Base-by-base conservation (phyloP, 768 basidiomycete genomes). In the Panus rudis region DNA sequence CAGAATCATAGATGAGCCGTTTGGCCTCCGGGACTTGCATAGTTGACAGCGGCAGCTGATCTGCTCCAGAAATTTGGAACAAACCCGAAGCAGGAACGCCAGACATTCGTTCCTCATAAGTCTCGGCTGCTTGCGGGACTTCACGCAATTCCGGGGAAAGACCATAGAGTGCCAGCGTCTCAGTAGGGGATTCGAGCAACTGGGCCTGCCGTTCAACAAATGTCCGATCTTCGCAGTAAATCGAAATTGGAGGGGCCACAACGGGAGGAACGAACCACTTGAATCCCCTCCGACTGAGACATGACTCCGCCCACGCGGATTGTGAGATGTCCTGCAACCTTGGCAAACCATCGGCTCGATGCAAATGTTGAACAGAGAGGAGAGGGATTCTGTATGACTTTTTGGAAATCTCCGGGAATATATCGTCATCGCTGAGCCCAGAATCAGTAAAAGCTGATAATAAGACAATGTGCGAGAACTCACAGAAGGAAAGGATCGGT, bases 21-120 rank as follows among this genome's bases (percentile, higher is more conserved):
- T 96, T 93, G 35, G 89, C 87, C 49, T 97, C 91, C 3, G 96
- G 96, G 26, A 98, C 86, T 50, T 84, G 82, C 86, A 97, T 92
- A 23, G 76, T 74, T 10, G 92, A 79, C 35, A 73, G 64, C 2
- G 92, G 92, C 6, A 91, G 65, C 56, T 96, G 91, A 48, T 84
- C 72, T 0, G 60, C 52, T 4, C 88, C 71, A 1, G 92, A 88
- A 27, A 59, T 64, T 22, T 67, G 70, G 43, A 93, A 56, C 37
- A 98, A 63, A 31, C 96, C 96, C 5, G 60, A 53, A 4, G 79
- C 71, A 2, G 82, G 69, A 16, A 92, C 54, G 27, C 73, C 74
- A 23, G 88, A 84, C 24, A 84, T 52, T 20, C 73, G 59, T 11
- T 58, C 52, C 10, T 72, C 56, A 48, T 79, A 83, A 20, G 54